Evolutionary conservation across 2,329 filamentous ascomycete genomes (phyloP), one percentile per base, ranked within the genome.

Genomic region (Talaromyces atroroseus): DNA sequence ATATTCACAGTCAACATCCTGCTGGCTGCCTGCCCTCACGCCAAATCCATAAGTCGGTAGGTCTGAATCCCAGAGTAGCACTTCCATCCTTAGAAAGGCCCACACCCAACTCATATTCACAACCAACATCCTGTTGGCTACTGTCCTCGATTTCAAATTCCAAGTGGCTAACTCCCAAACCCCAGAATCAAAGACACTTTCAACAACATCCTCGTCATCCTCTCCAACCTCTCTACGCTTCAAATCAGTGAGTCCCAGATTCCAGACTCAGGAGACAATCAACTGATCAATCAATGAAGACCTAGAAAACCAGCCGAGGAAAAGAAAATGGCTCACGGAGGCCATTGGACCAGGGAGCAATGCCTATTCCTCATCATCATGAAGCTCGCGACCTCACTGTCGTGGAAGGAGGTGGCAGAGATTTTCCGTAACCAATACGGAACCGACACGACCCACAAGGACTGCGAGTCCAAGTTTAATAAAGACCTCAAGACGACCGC

Each of bases 261-360:
- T 29, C 26, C 26, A 29, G 26, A 8, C 4, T 29, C 26, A 29
- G 8, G 8, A 29, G 26, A 29, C 26, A 2, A 6, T 20, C 21
- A 44, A 8, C n/a, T 18, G 3, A 20, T 8, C 21, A 44, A 7
- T 10, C 20, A n/a, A n/a, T 44, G 7, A n/a, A n/a, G n/a, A 5
- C 40, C n/a, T 8, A 44, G 16, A 6, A 44, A 44, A 46, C 21
- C 18, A 23, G 10, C 21, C 24, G 6, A 23, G 11, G 20, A n/a
- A 29, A 8, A 14, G 6, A 47, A 51, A 40, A 58, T 58, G 56
- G 56, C 56, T 10, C 56, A 50, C 34, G 56, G 56, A 11, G 40
- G 36, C 14, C 1, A 4, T 10, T 58, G 56, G 56, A 29, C 46
- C 14, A 18, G 38, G 3, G 46, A 54, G 1, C 46, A 58, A 14